A percentile compares a stretch with the other conserved stretches of the same genome.
Conservation (phyloP, 805 yeast genomes). For the Nakazawaea pomicola region DNA sequence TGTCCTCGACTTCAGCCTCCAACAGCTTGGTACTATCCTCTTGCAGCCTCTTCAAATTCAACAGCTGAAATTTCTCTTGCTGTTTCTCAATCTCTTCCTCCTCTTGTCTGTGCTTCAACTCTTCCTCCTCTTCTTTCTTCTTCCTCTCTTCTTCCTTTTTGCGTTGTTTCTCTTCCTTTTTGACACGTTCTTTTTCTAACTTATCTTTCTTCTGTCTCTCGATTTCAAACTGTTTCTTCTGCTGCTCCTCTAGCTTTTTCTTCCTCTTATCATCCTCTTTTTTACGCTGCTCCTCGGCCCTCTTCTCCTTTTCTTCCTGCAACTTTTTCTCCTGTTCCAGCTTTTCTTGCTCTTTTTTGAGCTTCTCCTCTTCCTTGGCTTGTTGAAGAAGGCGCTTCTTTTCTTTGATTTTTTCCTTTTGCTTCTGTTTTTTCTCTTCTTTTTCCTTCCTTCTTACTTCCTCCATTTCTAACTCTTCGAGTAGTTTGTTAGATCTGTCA, state of each 20-base stretch:
- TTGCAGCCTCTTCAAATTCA: constrained; percentile 13
- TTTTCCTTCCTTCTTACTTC: constrained; percentile 58
- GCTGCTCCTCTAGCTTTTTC: constrained; percentile 35
- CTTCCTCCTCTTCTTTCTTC: constrained; percentile 26
- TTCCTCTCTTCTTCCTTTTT: constrained; percentile 25
- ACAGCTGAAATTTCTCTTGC: constrained; percentile 13
- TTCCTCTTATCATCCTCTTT: constrained; percentile 37
- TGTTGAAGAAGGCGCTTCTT: constrained; percentile 58
- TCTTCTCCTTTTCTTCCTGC: constrained; percentile 36
- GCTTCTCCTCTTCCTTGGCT: constrained; percentile 59
- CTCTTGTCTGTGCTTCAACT: constrained; percentile 23
- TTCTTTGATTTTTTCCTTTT: constrained; percentile 66
- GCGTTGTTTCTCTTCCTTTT: constrained; percentile 27
- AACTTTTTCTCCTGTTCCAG: constrained; percentile 39
- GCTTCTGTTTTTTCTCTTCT: constrained; percentile 59
- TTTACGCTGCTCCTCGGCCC: constrained; percentile 42
- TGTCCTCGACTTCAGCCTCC: constrained; percentile 17
- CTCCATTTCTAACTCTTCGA: constrained; percentile 69
- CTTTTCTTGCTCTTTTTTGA: constrained; percentile 49
- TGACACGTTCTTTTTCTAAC: constrained; percentile 32
- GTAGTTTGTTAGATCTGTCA: constrained; percentile 56
- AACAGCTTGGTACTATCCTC: constrained; percentile 12
- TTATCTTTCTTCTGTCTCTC: constrained; percentile 33
- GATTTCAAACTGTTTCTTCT: constrained; percentile 35
- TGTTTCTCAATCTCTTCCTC: constrained; percentile 25